A percentile compares a stretch with the other conserved stretches of the same genome.
Conservation (phyloP, 192 early-diverging fungal genomes). For the Backusella parvicylindrica region DNA sequence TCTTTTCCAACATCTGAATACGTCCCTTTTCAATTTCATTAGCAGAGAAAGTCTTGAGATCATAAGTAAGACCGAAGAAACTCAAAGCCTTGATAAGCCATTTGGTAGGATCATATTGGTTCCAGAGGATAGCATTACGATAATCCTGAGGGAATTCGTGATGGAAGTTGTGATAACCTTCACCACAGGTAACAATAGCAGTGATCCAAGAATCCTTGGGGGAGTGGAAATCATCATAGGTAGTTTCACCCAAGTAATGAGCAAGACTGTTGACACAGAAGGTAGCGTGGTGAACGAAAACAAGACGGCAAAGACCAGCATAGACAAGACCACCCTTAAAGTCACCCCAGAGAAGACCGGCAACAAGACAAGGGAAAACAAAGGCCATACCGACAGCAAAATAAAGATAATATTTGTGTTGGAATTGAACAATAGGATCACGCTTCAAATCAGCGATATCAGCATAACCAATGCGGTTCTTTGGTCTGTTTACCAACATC, state of each 20-base stretch:
- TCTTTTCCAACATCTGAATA: conserved; percentile 79
- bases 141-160: conserved; percentile 87
- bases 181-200: conserved; percentile 75
- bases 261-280: conserved; percentile 88
- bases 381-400: conserved; percentile 74
- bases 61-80: conserved; percentile 61
- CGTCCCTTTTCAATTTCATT: conserved; percentile 81
- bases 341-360: conserved; percentile 83
- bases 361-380: conserved; percentile 75
- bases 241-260: conserved; percentile 68
- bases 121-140: conserved; percentile 76
- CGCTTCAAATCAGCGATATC: conserved; percentile 78
- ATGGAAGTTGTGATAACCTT: conserved; percentile 88
- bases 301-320: conserved; percentile 70
- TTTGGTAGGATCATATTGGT: conserved; percentile 84
- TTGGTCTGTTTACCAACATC: conserved; percentile 83
- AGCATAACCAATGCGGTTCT: conserved; percentile 67
- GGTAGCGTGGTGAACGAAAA: conserved; percentile 83
- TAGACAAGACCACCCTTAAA: conserved; percentile 77
- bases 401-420: conserved; percentile 75
- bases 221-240: conserved; percentile 81
- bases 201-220: conserved; percentile 81
- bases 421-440: conserved; percentile 67
- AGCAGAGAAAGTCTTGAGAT: conserved; percentile 72
- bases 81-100: conserved; percentile 68